These are phyloP conservation scores for Chlorella sp. DNA, from an alignment of 139 green algal species.

Conservation along the genomic window DNA sequence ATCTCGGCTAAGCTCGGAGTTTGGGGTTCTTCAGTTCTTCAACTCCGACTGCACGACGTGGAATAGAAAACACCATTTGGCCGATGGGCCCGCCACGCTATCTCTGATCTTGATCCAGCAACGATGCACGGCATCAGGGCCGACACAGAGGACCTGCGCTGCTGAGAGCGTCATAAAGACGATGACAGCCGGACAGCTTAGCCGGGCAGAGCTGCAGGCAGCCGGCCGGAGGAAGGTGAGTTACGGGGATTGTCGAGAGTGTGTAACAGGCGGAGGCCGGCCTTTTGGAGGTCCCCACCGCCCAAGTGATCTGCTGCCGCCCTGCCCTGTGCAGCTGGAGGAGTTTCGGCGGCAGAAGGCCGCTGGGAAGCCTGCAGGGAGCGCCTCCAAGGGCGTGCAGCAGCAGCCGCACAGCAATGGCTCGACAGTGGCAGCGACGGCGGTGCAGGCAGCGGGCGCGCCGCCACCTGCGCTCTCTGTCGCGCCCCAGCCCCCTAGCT, in stretches of 20 bases:
- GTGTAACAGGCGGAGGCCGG: neutral
- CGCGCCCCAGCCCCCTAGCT: no score
- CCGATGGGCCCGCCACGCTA: no score
- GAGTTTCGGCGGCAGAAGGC: slow-evolving; percentile 53
- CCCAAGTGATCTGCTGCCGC: neutral
- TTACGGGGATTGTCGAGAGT: neutral
- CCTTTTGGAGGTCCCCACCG: no score
- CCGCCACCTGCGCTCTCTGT: neutral
- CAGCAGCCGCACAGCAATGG: neutral
- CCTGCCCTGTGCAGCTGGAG: slow-evolving; percentile 45
- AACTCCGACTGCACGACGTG: neutral
- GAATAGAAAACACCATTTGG: neutral
- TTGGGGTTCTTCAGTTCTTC: neutral
- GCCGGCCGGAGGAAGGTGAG: slow-evolving; percentile 55
- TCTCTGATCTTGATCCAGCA: no score
- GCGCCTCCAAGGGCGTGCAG: neutral
- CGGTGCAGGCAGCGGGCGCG: neutral
- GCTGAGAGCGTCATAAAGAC: neutral
- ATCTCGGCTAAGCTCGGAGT: neutral
- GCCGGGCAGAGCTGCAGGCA: slow-evolving; percentile 46
- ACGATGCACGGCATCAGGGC: no score
- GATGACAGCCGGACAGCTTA: neutral
- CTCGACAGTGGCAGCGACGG: neutral
- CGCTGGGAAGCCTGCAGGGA: neutral
- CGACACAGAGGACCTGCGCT: no score